A percentile compares a stretch with the other conserved stretches of the same genome.
phyloP scores from a whole-genome alignment of 768 basidiomycete genomes.

The Boletus pseudo-olivaceus region DNA sequence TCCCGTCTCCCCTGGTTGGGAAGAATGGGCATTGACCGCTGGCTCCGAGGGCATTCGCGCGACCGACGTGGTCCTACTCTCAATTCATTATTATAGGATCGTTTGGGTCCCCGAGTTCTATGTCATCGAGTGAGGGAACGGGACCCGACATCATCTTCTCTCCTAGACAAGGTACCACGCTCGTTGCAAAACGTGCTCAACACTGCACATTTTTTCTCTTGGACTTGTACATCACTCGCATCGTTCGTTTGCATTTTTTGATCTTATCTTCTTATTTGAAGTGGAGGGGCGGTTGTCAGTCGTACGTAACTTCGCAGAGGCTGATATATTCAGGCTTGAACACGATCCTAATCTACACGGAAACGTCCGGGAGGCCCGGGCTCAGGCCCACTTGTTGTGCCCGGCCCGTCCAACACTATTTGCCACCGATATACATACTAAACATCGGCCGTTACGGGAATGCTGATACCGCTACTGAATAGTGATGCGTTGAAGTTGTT shows the following conservation, averaged over 20 bases:
- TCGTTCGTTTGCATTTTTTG: not conserved
- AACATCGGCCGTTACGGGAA: too few species aligned
- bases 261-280: too few species aligned
- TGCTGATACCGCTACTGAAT: not conserved
- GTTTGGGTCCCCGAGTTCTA: not conserved
- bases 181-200: not conserved
- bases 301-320: too few species aligned
- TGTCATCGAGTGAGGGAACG: not conserved
- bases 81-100: not conserved
- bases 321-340: too few species aligned
- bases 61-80: not conserved
- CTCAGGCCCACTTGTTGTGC: too few species aligned
- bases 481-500: slow-evolving; percentile 39
- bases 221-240: not conserved
- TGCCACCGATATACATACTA: too few species aligned
- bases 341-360: too few species aligned
- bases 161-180: not conserved
- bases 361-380: too few species aligned
- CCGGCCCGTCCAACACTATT: too few species aligned
- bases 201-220: not conserved
- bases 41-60: not conserved
- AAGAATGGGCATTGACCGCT: not conserved
- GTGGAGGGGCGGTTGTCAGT: too few species aligned
- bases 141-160: not conserved
- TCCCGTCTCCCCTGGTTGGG: not conserved